phyloP scores from a whole-genome alignment of 495 filamentous ascomycete species.

The Rhizodiscina lignyota region DNA sequence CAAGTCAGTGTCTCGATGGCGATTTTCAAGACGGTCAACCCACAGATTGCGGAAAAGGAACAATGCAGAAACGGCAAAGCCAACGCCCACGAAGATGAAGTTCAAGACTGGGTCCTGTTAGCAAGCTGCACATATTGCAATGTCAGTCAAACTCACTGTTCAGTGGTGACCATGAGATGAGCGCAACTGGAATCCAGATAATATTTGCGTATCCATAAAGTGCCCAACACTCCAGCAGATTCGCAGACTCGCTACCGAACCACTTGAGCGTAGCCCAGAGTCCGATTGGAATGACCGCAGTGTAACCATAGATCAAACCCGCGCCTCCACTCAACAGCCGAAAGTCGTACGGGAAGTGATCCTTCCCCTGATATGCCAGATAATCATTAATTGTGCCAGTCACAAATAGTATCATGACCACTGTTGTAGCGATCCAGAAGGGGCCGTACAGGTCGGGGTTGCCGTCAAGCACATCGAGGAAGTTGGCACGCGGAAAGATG shows the following conservation, averaged over 20 bases:
- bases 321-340: slow-evolving; percentile 65
- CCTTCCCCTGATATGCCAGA: slow-evolving; percentile 41
- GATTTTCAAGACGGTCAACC: slow-evolving; percentile 1
- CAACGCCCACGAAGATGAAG: slow-evolving; percentile 81
- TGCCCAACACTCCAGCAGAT: slow-evolving; percentile 82
- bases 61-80: slow-evolving; percentile 69
- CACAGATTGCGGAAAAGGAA: slow-evolving; percentile 83
- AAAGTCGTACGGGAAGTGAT: slow-evolving; percentile 75
- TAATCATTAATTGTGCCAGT: slow-evolving; percentile 91
- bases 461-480: slow-evolving; percentile 91
- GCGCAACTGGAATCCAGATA: slow-evolving; percentile 88
- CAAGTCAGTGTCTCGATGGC: not conserved
- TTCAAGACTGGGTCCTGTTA: slow-evolving; percentile 42
- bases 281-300: slow-evolving; percentile 54
- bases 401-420: slow-evolving; percentile 86
- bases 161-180: slow-evolving; percentile 77
- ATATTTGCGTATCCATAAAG: slow-evolving; percentile 92
- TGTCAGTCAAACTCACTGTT: slow-evolving; percentile 21
- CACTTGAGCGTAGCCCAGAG: slow-evolving; percentile 84
- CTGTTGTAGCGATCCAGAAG: slow-evolving; percentile 97
- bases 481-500: slow-evolving; percentile 78
- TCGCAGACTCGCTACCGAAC: slow-evolving; percentile 80
- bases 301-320: slow-evolving; percentile 88
- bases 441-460: slow-evolving; percentile 93
- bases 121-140: not conserved